Conservation (phyloP, 2,329 filamentous ascomycete genomes). For the Arthroderma uncinatum region DNA sequence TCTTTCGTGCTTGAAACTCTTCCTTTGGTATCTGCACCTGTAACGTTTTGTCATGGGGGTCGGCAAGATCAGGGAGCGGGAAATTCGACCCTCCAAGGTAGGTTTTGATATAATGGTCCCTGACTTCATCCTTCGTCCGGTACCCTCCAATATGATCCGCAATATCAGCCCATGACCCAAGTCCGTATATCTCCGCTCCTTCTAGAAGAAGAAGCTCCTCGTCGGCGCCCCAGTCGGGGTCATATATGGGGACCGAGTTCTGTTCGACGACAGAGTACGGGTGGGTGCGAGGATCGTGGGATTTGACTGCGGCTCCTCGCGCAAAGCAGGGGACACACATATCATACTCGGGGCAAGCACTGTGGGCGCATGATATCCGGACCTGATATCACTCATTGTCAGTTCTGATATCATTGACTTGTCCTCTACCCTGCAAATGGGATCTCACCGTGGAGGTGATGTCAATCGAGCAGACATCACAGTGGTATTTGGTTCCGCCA, state of each 20-base stretch:
- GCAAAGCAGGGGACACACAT: conserved; percentile 93
- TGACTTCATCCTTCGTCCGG: conserved; percentile 85
- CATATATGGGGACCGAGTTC: conserved; percentile 94
- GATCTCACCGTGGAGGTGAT: conserved; percentile 83
- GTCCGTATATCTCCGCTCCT: conserved; percentile 87
- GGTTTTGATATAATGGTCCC: conserved; percentile 81
- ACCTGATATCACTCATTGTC: conserved; percentile 47
- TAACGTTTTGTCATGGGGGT: conserved; percentile 66
- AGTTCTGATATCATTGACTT: neutral
- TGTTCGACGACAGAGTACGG: conserved; percentile 92
- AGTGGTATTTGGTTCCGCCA: conserved; percentile 88
- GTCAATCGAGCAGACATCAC: conserved; percentile 91
- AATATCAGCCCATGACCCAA: conserved; percentile 96
- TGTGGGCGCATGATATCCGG: conserved; percentile 80
- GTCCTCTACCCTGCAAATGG: neutral
- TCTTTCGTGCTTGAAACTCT: conserved; percentile 86
- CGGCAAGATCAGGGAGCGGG: conserved; percentile 75
- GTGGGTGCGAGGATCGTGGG: conserved; percentile 78
- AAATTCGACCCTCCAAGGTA: conserved; percentile 78
- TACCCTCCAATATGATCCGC: conserved; percentile 97
- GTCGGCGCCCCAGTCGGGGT: conserved; percentile 90
- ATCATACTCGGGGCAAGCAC: conserved; percentile 83
- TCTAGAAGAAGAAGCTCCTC: conserved; percentile 90
- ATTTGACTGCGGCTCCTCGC: conserved; percentile 65
- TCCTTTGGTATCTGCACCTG: conserved; percentile 75